A percentile compares a stretch with the other conserved stretches of the same genome.
These are phyloP conservation scores for Agapanthus africanus DNA, from an alignment of 106 monocot genomes.

Conservation along the genomic window DNA sequence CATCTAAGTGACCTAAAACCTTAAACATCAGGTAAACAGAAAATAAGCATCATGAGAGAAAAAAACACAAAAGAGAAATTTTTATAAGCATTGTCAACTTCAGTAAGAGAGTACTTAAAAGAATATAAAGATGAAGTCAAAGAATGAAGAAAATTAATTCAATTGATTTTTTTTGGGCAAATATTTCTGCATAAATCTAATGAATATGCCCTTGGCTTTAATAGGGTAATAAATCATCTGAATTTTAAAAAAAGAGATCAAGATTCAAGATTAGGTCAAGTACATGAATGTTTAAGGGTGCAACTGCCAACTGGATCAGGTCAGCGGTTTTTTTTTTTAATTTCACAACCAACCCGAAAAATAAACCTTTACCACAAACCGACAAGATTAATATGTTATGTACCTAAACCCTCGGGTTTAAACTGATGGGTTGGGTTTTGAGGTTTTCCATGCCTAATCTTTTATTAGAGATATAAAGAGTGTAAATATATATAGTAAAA, in stretches of 20 bases:
- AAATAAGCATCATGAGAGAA: slow-evolving; percentile 1
- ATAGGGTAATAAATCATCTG: slow-evolving; percentile 1
- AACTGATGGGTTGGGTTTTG: too few relatives aligned
- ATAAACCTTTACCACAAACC: too few relatives aligned
- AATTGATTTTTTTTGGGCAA: not conserved
- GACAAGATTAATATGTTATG: too few relatives aligned
- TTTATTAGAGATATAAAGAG: too few relatives aligned
- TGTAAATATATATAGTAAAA: too few relatives aligned
- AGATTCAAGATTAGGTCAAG: not conserved
- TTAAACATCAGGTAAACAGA: slow-evolving; percentile 14
- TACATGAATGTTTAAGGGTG: too few relatives aligned
- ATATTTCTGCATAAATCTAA: not conserved
- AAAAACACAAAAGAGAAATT: not conserved
- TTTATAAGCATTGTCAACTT: not conserved
- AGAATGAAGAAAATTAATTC: not conserved
- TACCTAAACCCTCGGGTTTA: too few relatives aligned
- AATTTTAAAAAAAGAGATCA: not conserved
- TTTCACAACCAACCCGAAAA: too few relatives aligned
- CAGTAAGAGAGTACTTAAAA: not conserved
- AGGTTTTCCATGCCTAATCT: too few relatives aligned
- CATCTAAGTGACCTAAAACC: slow-evolving; percentile 78
- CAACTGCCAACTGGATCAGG: too few relatives aligned
- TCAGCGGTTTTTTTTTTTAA: too few relatives aligned
- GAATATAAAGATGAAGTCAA: not conserved
- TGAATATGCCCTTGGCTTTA: not conserved